Percentiles rank a stretch among this genome's conserved stretches.
Conservation (phyloP, 768 basidiomycete species). For the Phaeotremella fagi region DNA sequence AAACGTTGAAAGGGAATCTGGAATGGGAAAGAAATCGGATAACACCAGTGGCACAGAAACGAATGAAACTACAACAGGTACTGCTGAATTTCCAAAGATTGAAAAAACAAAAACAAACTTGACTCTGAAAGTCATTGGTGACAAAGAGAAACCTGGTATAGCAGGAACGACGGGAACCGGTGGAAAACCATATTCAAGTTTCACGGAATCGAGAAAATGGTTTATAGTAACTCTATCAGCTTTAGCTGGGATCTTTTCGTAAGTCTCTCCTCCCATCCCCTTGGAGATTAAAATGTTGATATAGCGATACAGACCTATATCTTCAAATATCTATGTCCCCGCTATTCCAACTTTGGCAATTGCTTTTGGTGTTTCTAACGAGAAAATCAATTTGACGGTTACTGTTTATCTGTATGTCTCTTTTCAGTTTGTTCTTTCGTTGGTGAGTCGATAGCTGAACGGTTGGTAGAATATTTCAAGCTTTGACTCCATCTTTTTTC, state of each 20-base stretch:
- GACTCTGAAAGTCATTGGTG: too few species aligned
- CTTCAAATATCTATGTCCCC: slow-evolving; percentile 73
- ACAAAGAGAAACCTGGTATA: neutral
- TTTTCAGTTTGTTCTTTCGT: neutral
- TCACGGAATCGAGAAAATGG: slow-evolving; percentile 17
- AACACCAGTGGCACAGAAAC: too few species aligned
- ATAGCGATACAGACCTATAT: slow-evolving; percentile 53
- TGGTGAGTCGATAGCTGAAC: neutral
- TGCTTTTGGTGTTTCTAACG: slow-evolving; percentile 62
- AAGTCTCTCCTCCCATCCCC: neutral
- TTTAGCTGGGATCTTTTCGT: slow-evolving; percentile 38
- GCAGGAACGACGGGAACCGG: neutral
- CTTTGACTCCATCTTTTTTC: slow-evolving; percentile 57
- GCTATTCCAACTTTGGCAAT: slow-evolving; percentile 65
- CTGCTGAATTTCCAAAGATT: too few species aligned
- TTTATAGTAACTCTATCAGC: slow-evolving; percentile 27
- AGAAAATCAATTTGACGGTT: slow-evolving; percentile 73
- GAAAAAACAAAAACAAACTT: neutral
- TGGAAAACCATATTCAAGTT: slow-evolving; percentile 21
- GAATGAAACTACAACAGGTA: too few species aligned
- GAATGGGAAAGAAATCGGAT: too few species aligned
- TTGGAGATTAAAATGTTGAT: neutral
- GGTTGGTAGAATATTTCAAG: slow-evolving; percentile 31
- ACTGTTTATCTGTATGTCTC: slow-evolving; percentile 64
- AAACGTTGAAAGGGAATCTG: too few species aligned